Evolutionary conservation across 352 stramenopile genomes (phyloP).

Genomic region (Globisporangium abappressorium): DNA sequence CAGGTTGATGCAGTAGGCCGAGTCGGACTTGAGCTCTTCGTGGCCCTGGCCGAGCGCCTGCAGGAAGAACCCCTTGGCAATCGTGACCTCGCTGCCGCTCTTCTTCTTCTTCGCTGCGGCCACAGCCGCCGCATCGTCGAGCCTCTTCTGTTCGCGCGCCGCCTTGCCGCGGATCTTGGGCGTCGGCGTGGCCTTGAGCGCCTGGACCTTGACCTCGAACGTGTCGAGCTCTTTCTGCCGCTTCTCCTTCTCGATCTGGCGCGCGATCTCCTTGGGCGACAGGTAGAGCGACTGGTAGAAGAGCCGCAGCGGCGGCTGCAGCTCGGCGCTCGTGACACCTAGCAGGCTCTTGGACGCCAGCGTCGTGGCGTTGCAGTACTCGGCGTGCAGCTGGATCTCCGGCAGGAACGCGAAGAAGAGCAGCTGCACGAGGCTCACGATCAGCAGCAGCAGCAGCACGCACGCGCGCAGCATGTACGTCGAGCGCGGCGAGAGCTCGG

Average conservation of each 20-base stretch:
- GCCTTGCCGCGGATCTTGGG: conserved; percentile 20
- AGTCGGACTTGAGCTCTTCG: conserved; percentile 50
- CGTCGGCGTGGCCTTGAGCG: conserved; percentile 15
- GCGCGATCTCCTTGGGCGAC: conserved; percentile 51
- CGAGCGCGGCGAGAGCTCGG: conserved; percentile 27
- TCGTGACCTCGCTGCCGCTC: conserved; percentile 24
- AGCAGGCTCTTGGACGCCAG: conserved; percentile 42
- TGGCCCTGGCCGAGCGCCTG: conserved; percentile 71
- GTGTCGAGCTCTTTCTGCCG: conserved; percentile 29
- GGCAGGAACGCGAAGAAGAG: conserved; percentile 73
- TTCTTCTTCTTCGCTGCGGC: conserved; percentile 11
- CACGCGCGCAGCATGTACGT: conserved; percentile 66
- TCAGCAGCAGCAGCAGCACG: conserved; percentile 71
- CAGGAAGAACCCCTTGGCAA: conserved; percentile 64
- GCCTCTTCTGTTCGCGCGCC: conserved; percentile 7
- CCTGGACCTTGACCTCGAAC: conserved; percentile 11
- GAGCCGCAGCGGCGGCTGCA: conserved; percentile 58
- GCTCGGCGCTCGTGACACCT: conserved; percentile 40
- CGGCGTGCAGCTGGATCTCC: conserved; percentile 53
- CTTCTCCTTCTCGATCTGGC: conserved; percentile 43
- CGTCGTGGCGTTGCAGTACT: conserved; percentile 60
- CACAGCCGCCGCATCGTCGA: conserved; percentile 3
- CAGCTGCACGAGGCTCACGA: conserved; percentile 68
- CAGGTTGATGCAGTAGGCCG: conserved; percentile 79
- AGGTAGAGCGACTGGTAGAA: conserved; percentile 80